A percentile compares a stretch with the other conserved stretches of the same genome.
Conservation (phyloP, 2,329 filamentous ascomycete species). For the Pleochaeta shiraiana region DNA sequence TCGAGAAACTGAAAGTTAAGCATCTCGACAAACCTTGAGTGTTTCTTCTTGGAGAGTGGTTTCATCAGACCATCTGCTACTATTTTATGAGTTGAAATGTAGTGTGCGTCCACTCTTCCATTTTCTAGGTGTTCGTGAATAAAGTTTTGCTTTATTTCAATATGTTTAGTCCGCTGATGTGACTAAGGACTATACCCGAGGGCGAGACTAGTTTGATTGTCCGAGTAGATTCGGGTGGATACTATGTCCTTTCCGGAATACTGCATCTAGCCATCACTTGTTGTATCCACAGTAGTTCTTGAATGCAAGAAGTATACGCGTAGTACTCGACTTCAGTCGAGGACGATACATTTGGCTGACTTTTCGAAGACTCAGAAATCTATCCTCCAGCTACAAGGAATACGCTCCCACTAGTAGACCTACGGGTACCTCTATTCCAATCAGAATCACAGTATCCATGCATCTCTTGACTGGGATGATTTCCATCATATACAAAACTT, state of each 20-base stretch:
- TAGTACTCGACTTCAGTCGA: background rate
- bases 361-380: background rate
- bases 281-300: slow-evolving; percentile 1
- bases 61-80: background rate
- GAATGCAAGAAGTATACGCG: background rate
- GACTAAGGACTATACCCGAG: background rate
- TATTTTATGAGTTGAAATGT: slow-evolving; percentile 2
- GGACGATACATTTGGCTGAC: background rate
- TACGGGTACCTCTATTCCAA: background rate
- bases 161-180: slow-evolving; percentile 2
- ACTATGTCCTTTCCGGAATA: background rate
- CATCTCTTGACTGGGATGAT: background rate
- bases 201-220: background rate
- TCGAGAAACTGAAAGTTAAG: too few relatives aligned
- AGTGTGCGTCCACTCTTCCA: slow-evolving; percentile 1
- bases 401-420: background rate
- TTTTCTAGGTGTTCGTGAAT: slow-evolving; percentile 1
- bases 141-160: slow-evolving; percentile 3
- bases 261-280: background rate
- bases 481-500: slow-evolving; percentile 1
- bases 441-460: background rate
- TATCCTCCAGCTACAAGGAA: background rate
- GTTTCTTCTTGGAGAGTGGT: background rate
- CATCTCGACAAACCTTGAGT: background rate
- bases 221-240: background rate